A percentile compares a stretch with the other conserved stretches of the same genome.
phyloP scores from a whole-genome alignment of 495 filamentous ascomycete species.

The Hypoxylon subgilvum region DNA sequence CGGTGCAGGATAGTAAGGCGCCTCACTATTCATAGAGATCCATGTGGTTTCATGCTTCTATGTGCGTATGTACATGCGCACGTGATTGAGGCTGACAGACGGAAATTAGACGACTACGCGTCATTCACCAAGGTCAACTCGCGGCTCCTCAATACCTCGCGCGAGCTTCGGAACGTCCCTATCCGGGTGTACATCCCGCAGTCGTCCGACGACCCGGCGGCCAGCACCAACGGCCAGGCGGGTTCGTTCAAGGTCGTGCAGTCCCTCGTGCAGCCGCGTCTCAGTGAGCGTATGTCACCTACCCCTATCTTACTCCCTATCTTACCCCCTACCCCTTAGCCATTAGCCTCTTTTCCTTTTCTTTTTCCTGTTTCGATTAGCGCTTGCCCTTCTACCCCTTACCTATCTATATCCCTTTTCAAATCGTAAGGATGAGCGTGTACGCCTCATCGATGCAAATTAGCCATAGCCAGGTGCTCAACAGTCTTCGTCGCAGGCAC shows the following conservation, averaged over 20 bases:
- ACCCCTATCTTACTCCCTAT: conserved; percentile 8
- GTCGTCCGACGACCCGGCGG: conserved; percentile 51
- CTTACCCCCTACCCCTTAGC: conserved; percentile 8
- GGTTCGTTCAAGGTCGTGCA: conserved; percentile 73
- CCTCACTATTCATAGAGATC: no score
- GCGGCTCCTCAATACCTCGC: conserved; percentile 77
- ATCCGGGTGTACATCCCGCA: conserved; percentile 88
- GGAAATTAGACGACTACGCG: conserved; percentile 70
- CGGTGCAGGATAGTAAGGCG: conserved; percentile 80
- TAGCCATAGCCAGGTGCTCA: no score
- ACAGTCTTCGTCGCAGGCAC: no score
- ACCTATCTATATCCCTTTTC: no score
- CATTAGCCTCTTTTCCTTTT: conserved; percentile 2
- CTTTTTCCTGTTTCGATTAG: no score
- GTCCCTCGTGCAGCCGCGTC: conserved; percentile 61
- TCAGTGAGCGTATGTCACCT: conserved; percentile 46
- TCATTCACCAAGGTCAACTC: conserved; percentile 76
- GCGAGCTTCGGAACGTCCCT: conserved; percentile 79
- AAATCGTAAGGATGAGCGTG: no score
- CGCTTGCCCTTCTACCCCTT: no score
- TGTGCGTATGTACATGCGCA: no score
- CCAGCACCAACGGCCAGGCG: conserved; percentile 43
- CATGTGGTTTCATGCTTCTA: no score
- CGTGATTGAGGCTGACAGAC: no score
- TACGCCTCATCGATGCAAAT: no score